phyloP scores from a whole-genome alignment of 768 basidiomycete species.

The Leccinum olivaceopallidum region DNA sequence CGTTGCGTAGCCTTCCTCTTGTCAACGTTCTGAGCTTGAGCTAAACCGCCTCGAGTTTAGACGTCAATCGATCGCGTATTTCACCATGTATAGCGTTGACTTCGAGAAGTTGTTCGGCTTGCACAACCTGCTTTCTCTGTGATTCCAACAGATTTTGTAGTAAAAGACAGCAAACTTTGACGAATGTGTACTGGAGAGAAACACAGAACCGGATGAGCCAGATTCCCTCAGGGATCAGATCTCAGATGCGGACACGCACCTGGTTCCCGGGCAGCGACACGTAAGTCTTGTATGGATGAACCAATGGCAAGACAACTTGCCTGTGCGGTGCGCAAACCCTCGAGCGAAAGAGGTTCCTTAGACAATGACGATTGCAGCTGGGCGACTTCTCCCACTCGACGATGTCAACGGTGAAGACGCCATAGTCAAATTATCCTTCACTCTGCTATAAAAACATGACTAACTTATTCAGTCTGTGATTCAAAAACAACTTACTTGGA shows the following conservation, averaged over 20 bases:
- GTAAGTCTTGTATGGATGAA: background rate
- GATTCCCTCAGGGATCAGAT: conserved; percentile 6
- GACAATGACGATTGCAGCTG: no score
- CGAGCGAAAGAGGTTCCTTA: conserved; percentile 26
- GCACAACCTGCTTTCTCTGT: conserved; percentile 41
- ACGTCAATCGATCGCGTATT: conserved; percentile 31
- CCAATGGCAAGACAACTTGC: no score
- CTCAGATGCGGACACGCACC: conserved; percentile 31
- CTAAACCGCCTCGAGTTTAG: conserved; percentile 38
- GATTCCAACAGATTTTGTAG: conserved; percentile 52
- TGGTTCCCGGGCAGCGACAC: conserved; percentile 42
- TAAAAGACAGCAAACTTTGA: conserved; percentile 49
- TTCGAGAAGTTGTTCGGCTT: conserved; percentile 33
- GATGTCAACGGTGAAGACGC: no score
- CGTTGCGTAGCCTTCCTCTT: no score
- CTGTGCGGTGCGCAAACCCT: no score
- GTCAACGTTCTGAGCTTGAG: conserved; percentile 24
- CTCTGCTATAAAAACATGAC: no score
- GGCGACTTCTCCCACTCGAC: no score
- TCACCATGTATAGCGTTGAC: conserved; percentile 34
- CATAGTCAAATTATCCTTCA: no score
- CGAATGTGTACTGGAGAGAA: conserved; percentile 45
- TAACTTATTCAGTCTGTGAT: no score
- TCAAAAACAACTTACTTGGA: no score
- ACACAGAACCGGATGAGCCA: conserved; percentile 5